Conservation (phyloP, 2,329 filamentous ascomycete species). For the Conoideocrella luteorostrata region DNA sequence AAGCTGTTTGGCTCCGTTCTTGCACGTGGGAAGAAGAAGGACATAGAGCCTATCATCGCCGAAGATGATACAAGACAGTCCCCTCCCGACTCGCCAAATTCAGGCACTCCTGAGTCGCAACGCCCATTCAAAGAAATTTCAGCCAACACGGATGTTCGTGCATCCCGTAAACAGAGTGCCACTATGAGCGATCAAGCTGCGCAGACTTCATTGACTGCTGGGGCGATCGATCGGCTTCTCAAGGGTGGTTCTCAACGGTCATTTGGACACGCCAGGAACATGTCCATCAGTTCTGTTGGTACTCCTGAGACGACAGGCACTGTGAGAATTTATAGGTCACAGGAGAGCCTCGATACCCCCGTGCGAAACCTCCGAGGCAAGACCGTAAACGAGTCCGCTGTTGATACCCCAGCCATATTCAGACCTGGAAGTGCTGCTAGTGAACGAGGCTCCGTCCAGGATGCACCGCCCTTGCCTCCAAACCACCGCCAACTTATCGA, state of each 20-base stretch:
- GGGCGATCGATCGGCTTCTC: slow-evolving; percentile 72
- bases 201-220: slow-evolving; percentile 78
- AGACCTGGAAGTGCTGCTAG: slow-evolving; percentile 72
- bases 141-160: slow-evolving; percentile 43
- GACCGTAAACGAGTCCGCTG: slow-evolving; percentile 29
- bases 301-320: slow-evolving; percentile 32
- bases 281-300: slow-evolving; percentile 28
- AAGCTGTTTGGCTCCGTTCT: slow-evolving; percentile 36
- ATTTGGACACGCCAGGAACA: slow-evolving; percentile 27
- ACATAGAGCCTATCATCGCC: slow-evolving; percentile 45
- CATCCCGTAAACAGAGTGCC: slow-evolving; percentile 31
- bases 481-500: slow-evolving; percentile 84
- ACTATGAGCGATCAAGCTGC: slow-evolving; percentile 63
- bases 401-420: slow-evolving; percentile 30
- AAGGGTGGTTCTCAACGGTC: slow-evolving; percentile 30
- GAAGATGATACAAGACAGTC: slow-evolving; percentile 60
- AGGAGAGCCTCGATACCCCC: slow-evolving; percentile 43
- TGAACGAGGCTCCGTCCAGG: slow-evolving; percentile 36
- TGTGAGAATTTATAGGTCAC: slow-evolving; percentile 39
- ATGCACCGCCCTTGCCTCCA: slow-evolving; percentile 65
- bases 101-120: slow-evolving; percentile 48
- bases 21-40: slow-evolving; percentile 37
- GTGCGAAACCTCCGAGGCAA: slow-evolving; percentile 32
- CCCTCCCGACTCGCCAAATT: slow-evolving; percentile 30
- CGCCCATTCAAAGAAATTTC: slow-evolving; percentile 57